Evolutionary conservation across 2,329 filamentous ascomycete genomes (phyloP), one percentile per base, ranked within the genome.

Genomic region (Amphichorda felina): DNA sequence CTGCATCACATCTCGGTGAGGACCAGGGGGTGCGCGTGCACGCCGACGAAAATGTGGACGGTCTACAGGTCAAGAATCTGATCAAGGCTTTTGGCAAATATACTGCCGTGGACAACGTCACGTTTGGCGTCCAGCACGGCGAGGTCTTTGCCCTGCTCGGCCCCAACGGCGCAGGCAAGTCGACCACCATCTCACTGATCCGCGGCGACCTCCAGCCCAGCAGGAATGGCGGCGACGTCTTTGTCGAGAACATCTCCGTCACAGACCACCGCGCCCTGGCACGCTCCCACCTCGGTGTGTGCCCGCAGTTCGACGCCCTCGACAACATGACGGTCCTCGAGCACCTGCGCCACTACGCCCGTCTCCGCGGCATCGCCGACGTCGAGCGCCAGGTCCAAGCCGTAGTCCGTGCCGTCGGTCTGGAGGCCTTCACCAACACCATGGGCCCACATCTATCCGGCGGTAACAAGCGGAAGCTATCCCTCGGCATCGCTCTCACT

Each of bases 161-260:
- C 0, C 81, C 82, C 0, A 87, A 87, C 48, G 82, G 82, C 3
- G 82, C 82, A 2, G 82, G 82, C 30, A 87, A 88, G 50, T 78
- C 72, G 1, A 84, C 79, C 0, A 80, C 72, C 1, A 82, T 86
- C 45, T 76, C 72, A 14, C 61, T 85, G 35, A 79, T 86, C 41
- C 68, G 81, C 40, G 81, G 81, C n/a, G 80, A 86, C 42, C 67
- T 81, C n/a, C 64, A 66, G 8, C 80, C 81, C 0, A 68, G 64
- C 14, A 64, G 61, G 4, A 38, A 41, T 14, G 45, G 46, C 3
- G 78, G 79, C 9, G 70, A 78, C 18, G 75, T 86, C n/a, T 70
- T 78, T 26, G 74, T 88, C 27, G 75, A 83, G 42, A 68, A 75
- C 34, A 65, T 73, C 13, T 77, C 77, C 14, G 74, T 86, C 34